A percentile compares a stretch with the other conserved stretches of the same genome.
Conservation (phyloP, 805 yeast species). For the Ogataea wickerhamii region DNA sequence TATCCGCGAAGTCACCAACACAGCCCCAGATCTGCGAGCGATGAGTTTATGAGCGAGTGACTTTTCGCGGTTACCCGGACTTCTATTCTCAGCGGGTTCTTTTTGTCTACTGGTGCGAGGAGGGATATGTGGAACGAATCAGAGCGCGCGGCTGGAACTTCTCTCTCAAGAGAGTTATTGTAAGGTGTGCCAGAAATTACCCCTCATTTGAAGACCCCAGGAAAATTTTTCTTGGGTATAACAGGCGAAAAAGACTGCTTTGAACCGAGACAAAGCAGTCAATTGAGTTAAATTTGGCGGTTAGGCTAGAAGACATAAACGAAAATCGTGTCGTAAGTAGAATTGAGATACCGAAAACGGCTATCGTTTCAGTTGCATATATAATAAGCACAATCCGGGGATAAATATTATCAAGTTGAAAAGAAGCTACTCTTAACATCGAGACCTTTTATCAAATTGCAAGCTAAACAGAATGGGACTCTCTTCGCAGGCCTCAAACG, state of each 20-base stretch:
- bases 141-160: too few species aligned
- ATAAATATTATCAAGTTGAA: too few species aligned
- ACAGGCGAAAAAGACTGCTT: conserved; percentile 3
- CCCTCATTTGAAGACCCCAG: not conserved
- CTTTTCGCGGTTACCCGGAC: too few species aligned
- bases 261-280: not conserved
- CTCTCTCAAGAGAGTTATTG: too few species aligned
- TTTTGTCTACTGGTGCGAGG: too few species aligned
- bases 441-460: too few species aligned
- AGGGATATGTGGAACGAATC: too few species aligned
- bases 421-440: too few species aligned
- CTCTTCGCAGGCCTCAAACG: conserved; percentile 52
- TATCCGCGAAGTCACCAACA: not conserved
- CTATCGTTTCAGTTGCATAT: not conserved
- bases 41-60: conserved; percentile 1
- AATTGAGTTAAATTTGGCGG: not conserved
- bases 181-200: too few species aligned
- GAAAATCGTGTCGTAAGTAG: not conserved
- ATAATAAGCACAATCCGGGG: not conserved
- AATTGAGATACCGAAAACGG: not conserved
- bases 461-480: conserved; percentile 25
- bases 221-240: not conserved
- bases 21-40: not conserved
- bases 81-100: too few species aligned
- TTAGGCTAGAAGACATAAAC: not conserved